phyloP scores from a whole-genome alignment of 495 filamentous ascomycete genomes.

The Podospora bellae-mahoneyi region DNA sequence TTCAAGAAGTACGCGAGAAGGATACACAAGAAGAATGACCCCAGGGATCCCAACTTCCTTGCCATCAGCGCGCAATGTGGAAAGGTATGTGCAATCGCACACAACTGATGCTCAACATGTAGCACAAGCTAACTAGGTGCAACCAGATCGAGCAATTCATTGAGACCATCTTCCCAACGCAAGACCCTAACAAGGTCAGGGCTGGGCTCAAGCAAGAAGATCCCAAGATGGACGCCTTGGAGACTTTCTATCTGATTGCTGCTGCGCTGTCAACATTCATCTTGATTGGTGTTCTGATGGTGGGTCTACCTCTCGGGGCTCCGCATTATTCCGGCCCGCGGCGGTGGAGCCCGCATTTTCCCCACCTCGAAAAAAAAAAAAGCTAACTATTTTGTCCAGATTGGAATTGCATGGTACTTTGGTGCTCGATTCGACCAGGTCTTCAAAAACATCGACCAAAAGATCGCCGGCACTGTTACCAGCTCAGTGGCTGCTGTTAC shows the following conservation, averaged over 20 bases:
- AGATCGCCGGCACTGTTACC: conserved; percentile 24
- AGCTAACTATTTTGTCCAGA: conserved; percentile 40
- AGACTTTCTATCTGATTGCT: conserved; percentile 35
- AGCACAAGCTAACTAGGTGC: conserved; percentile 7
- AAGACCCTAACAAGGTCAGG: conserved; percentile 47
- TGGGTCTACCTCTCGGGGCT: conserved; percentile 25
- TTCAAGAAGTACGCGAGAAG: conserved; percentile 72
- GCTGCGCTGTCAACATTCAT: conserved; percentile 35
- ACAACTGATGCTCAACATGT: background rate
- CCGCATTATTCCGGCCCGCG: conserved; percentile 11
- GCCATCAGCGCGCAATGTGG: conserved; percentile 89
- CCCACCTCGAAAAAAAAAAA: background rate
- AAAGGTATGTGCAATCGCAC: conserved; percentile 57
- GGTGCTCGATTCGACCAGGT: conserved; percentile 59
- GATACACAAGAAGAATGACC: conserved; percentile 93
- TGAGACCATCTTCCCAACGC: conserved; percentile 84
- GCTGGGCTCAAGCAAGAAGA: conserved; percentile 28
- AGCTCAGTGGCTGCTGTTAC: conserved; percentile 14
- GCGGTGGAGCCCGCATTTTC: conserved; percentile 3
- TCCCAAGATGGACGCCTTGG: conserved; percentile 32
- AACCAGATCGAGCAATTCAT: conserved; percentile 93
- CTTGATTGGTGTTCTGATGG: conserved; percentile 45
- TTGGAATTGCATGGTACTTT: conserved; percentile 62
- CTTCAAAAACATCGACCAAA: conserved; percentile 33
- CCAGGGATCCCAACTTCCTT: conserved; percentile 88